These are phyloP conservation scores for Populus hybrid DNA, from an alignment of 441 rosid genomes.

Conservation along the genomic window DNA sequence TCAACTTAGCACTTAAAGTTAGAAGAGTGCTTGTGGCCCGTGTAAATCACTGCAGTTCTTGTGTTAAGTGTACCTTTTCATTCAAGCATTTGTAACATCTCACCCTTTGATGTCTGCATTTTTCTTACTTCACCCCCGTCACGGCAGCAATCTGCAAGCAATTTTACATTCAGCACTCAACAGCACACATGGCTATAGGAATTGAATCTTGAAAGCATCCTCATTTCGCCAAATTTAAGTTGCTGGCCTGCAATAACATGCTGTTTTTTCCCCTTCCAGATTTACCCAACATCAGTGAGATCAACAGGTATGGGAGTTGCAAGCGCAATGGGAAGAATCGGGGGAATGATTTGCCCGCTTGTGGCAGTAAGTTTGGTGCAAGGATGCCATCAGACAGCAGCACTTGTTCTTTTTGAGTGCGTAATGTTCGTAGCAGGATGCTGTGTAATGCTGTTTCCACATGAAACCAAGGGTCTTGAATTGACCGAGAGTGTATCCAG, in stretches of 20 bases:
- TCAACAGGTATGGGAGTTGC: conserved; percentile 85
- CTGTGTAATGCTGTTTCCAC: conserved; percentile 63
- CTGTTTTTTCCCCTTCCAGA: conserved; percentile 32
- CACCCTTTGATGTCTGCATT: background rate
- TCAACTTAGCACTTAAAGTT: background rate
- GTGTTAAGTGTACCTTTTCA: background rate
- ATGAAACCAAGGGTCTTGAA: conserved; percentile 77
- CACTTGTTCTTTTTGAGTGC: conserved; percentile 58
- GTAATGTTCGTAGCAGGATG: conserved; percentile 60
- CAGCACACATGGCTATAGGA: background rate
- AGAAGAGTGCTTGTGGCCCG: background rate
- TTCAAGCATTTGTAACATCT: background rate
- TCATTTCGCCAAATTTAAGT: background rate
- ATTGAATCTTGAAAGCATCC: background rate
- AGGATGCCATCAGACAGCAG: conserved; percentile 68
- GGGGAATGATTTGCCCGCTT: conserved; percentile 81
- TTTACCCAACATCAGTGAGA: conserved; percentile 86
- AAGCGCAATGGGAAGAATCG: conserved; percentile 87
- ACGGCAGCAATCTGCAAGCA: background rate
- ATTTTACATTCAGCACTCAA: background rate
- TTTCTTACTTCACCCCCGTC: background rate
- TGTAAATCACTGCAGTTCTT: background rate
- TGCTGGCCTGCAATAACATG: background rate
- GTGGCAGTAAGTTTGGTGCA: conserved; percentile 84
- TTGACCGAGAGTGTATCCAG: conserved; percentile 50